These are phyloP conservation scores for Penicillium sclerotigenum DNA, from an alignment of 2,329 filamentous ascomycete genomes.

Conservation along the genomic window DNA sequence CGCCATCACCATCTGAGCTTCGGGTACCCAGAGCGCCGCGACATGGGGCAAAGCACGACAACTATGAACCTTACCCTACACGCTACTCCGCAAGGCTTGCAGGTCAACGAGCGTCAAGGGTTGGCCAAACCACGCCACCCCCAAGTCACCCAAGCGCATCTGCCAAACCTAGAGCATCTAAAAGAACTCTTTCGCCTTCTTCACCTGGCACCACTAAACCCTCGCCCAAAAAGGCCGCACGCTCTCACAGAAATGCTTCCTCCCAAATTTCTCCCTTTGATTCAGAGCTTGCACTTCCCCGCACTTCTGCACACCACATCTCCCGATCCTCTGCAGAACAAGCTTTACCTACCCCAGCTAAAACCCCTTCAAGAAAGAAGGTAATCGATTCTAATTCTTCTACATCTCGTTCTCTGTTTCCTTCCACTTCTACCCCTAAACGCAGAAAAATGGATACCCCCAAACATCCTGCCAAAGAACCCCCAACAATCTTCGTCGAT, in stretches of 20 bases:
- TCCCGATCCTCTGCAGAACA: slow-evolving; percentile 26
- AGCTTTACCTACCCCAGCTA: slow-evolving; percentile 60
- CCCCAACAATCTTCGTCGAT: slow-evolving; percentile 29
- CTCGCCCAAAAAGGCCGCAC: slow-evolving; percentile 26
- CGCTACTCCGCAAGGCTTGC: slow-evolving; percentile 43
- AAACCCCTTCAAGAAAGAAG: slow-evolving; percentile 58
- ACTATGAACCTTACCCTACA: slow-evolving; percentile 40
- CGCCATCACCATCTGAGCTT: slow-evolving; percentile 32
- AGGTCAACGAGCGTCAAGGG: slow-evolving; percentile 30
- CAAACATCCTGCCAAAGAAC: slow-evolving; percentile 24
- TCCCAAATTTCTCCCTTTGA: slow-evolving; percentile 4
- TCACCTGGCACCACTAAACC: slow-evolving; percentile 11
- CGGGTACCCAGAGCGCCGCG: slow-evolving; percentile 46
- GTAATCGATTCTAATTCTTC: slow-evolving; percentile 43
- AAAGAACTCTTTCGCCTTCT: slow-evolving; percentile 12
- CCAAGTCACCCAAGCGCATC: slow-evolving; percentile 26
- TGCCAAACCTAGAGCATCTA: slow-evolving; percentile 16
- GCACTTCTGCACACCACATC: slow-evolving; percentile 22
- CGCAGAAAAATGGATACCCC: slow-evolving; percentile 46
- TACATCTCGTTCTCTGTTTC: slow-evolving; percentile 55
- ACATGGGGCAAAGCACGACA: slow-evolving; percentile 46
- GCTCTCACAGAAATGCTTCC: not conserved
- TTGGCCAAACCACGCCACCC: slow-evolving; percentile 31
- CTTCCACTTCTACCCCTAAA: slow-evolving; percentile 46
- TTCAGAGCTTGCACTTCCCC: slow-evolving; percentile 18